Base-by-base conservation (phyloP, 2,329 filamentous ascomycete species). In the Aspergillus sp. region DNA sequence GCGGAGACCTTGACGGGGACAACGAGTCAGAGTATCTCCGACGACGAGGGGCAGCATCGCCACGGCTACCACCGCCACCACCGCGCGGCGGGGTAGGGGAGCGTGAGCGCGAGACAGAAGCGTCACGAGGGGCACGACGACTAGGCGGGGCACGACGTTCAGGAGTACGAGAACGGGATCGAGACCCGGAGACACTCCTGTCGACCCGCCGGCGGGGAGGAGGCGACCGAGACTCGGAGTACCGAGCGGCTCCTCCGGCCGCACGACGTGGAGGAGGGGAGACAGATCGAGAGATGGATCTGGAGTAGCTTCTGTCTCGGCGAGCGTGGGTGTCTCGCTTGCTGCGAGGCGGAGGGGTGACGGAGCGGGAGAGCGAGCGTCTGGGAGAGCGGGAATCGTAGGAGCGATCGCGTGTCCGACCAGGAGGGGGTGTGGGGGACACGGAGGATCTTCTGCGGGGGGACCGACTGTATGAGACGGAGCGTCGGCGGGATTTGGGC, bases 391-490 rank as follows among this genome's bases (percentile, higher is more conserved):
- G 65, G 10, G 74, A 74, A 55, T 65, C 64, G 49, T 67, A 69
- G 25, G 70, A 73, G 43, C 68, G 69, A 19, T 64, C 68, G 30
- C 68, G 69, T 32, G 50, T 59, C 21, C 66, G 70, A 53, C 68
- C 67, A 10, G 70, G 67, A 15, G 70, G 68, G 3, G 28, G 28
- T 30, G 72, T 68, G 7, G 69, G 70, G 19, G 74, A 76, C 7
- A 69, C 48, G 23, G 69, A 67, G 12, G 68, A 61, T 15, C 55
- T 53, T 32, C 55, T 64, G 23, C 52, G 52, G 21, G 38, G 30
- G 12, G 76, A 76, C 19, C 72, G 71, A 62, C 74, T 78, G 61
- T 74, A 67, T 3, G 75, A 74, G 15, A 67, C 63, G 55, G 67
- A 69, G 49, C 73, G 72, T 49, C 68, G 70, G 43, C 72, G 71